phyloP scores from a whole-genome alignment of 257 asterid genomes.

The Catharanthus roseus region DNA sequence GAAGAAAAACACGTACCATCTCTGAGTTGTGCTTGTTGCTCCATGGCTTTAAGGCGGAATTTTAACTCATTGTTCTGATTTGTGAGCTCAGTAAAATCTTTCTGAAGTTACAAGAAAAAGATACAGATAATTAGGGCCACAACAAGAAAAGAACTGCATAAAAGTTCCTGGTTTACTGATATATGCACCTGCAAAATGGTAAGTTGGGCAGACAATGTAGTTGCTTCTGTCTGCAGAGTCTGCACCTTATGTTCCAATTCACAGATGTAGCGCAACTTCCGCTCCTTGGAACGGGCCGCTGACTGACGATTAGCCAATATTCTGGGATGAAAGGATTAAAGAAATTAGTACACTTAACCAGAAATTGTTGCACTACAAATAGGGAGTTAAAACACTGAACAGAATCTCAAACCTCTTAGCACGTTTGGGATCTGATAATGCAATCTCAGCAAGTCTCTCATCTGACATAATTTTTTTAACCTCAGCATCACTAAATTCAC shows the following conservation, averaged over 20 bases:
- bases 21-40: conserved; percentile 82
- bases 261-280: conserved; percentile 81
- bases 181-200: conserved; percentile 60
- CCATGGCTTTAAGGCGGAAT: conserved; percentile 77
- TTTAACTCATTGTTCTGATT: conserved; percentile 79
- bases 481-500: conserved; percentile 73
- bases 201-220: conserved; percentile 66
- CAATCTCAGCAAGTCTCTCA: conserved; percentile 81
- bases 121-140: background rate
- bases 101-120: conserved; percentile 51
- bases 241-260: conserved; percentile 91
- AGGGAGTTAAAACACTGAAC: background rate
- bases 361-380: background rate
- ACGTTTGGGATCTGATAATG: conserved; percentile 74
- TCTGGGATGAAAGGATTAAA: conserved; percentile 33
- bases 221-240: conserved; percentile 72
- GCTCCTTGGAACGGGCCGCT: conserved; percentile 96
- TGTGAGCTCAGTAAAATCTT: conserved; percentile 48
- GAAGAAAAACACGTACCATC: conserved; percentile 48
- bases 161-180: conserved; percentile 4
- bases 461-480: conserved; percentile 75
- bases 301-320: conserved; percentile 90
- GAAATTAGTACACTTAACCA: conserved; percentile 1
- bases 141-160: conserved; percentile 7
- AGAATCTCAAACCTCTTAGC: conserved; percentile 59